Evolutionary conservation across 2,329 filamentous ascomycete species (phyloP), one percentile per base, ranked within the genome.

Genomic region (Aspergillus pseudotamarii): DNA sequence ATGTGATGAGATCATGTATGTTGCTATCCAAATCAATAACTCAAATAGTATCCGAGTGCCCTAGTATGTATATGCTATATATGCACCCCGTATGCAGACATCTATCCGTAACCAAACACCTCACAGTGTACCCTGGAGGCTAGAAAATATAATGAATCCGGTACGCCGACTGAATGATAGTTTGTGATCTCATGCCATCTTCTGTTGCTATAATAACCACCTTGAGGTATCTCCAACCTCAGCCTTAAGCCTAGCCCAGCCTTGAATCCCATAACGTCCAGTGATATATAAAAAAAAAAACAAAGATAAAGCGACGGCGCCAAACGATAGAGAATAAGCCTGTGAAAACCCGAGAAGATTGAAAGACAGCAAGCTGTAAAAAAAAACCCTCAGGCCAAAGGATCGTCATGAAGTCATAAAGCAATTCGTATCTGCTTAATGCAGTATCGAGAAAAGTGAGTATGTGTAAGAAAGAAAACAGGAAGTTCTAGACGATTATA

Each of bases 91-190:
- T 38, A 36, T 55, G 30, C 32, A 55, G 12, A 28, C 19, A 38
- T 55, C 51, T 55, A 55, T 19, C 43, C 10, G 19, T 58, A 46
- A 48, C 21, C 57, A 50, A 16, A 19, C 28, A 36, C 51, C 6
- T 30, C 46, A 12, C 30, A 38, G 21, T 55, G 9, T 38, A 55
- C 12, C 21, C 21, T 23, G n/a, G 16, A 16, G 32, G 6, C 32
- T 19, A 55, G 21, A 38, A 55, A 32, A 55, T 53, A 53, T 23
- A 12, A n/a, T 32, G 19, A 32, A 34, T 30, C 48, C 51, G n/a
- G 32, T 34, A 55, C 51, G 51, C 51, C 51, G 51, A 55, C 32
- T 38, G 21, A 55, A 55, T 55, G 51, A 34, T 38, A 11, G 32
- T 30, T 51, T n/a, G 26, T 50, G 48, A 26, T 23, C 21, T 51